Conservation (phyloP, 1,284 basidiomycete genomes). For the Coniferiporia weirii region DNA sequence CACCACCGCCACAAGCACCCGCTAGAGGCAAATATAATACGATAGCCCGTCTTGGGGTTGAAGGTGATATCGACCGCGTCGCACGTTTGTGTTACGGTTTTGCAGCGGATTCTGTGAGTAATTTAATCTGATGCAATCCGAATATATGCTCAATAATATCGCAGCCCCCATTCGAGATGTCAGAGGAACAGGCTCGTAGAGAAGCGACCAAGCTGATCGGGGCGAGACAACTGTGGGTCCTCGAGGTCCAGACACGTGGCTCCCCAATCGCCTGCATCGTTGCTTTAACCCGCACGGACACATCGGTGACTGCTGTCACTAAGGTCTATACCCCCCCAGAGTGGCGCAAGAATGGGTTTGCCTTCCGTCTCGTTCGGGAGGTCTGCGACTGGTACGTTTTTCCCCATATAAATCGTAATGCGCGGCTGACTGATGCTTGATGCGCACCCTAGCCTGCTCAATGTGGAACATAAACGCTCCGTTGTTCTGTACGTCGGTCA, state of each 20-base stretch:
- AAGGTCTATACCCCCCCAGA: slow-evolving; percentile 57
- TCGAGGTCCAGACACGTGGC: slow-evolving; percentile 28
- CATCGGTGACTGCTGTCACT: slow-evolving; percentile 51
- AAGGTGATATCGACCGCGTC: slow-evolving; percentile 38
- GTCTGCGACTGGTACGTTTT: slow-evolving; percentile 43
- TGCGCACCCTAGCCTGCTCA: slow-evolving; percentile 27
- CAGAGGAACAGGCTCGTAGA: slow-evolving; percentile 32
- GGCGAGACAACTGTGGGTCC: slow-evolving; percentile 55
- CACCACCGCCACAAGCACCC: slow-evolving; percentile 21
- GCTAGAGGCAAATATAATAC: slow-evolving; percentile 19
- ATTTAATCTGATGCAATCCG: not conserved
- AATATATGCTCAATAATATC: slow-evolving; percentile 4
- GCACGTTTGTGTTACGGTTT: slow-evolving; percentile 51
- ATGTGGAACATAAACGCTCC: slow-evolving; percentile 30
- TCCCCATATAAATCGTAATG: not conserved
- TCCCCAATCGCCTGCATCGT: slow-evolving; percentile 56
- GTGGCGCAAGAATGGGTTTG: slow-evolving; percentile 48
- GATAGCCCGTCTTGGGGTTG: slow-evolving; percentile 40
- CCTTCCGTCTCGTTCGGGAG: slow-evolving; percentile 48
- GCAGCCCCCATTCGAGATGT: slow-evolving; percentile 51
- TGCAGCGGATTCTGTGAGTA: slow-evolving; percentile 50
- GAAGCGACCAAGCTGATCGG: slow-evolving; percentile 51
- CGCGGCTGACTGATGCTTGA: slow-evolving; percentile 1
- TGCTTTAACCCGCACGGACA: slow-evolving; percentile 52
- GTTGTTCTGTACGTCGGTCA: slow-evolving; percentile 53